Evolutionary conservation across 2,329 filamentous ascomycete genomes (phyloP).

Genomic region (Aspergillus sp.): DNA sequence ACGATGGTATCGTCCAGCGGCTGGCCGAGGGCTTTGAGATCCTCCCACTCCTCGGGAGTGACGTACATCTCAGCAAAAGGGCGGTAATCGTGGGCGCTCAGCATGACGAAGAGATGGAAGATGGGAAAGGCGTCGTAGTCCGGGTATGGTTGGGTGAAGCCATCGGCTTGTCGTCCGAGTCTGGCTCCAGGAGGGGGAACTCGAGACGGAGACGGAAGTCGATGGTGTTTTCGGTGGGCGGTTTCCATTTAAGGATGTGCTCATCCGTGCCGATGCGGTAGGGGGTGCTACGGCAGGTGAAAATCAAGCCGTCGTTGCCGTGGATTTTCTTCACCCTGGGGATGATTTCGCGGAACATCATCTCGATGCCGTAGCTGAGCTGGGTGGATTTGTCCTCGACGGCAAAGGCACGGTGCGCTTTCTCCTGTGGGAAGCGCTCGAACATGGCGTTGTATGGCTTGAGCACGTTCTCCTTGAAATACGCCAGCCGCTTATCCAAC

Average conservation of each 20-base stretch:
- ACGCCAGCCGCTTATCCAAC: slow-evolving; percentile 80
- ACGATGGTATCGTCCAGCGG: slow-evolving; percentile 81
- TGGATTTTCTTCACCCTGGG: slow-evolving; percentile 65
- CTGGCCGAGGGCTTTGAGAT: slow-evolving; percentile 62
- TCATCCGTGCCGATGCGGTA: slow-evolving; percentile 88
- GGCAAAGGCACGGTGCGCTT: slow-evolving; percentile 63
- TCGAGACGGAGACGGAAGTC: slow-evolving; percentile 76
- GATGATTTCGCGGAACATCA: slow-evolving; percentile 84
- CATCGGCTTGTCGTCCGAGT: slow-evolving; percentile 59
- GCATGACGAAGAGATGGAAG: slow-evolving; percentile 64
- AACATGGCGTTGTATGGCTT: slow-evolving; percentile 68
- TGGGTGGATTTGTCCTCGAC: slow-evolving; percentile 86
- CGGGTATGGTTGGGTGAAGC: slow-evolving; percentile 52
- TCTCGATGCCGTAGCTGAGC: slow-evolving; percentile 76
- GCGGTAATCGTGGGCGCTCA: slow-evolving; percentile 57
- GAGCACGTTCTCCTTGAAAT: slow-evolving; percentile 71
- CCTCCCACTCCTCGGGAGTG: slow-evolving; percentile 72
- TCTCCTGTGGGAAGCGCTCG: slow-evolving; percentile 66
- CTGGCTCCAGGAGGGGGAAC: slow-evolving; percentile 65
- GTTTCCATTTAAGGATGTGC: slow-evolving; percentile 97
- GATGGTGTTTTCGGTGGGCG: slow-evolving; percentile 86
- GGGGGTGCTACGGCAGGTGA: slow-evolving; percentile 80
- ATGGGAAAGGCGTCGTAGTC: slow-evolving; percentile 75
- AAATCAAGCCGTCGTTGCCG: slow-evolving; percentile 94
- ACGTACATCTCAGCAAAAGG: slow-evolving; percentile 61